phyloP scores from a whole-genome alignment of 2,329 filamentous ascomycete species.

The Passalora sequoiae region DNA sequence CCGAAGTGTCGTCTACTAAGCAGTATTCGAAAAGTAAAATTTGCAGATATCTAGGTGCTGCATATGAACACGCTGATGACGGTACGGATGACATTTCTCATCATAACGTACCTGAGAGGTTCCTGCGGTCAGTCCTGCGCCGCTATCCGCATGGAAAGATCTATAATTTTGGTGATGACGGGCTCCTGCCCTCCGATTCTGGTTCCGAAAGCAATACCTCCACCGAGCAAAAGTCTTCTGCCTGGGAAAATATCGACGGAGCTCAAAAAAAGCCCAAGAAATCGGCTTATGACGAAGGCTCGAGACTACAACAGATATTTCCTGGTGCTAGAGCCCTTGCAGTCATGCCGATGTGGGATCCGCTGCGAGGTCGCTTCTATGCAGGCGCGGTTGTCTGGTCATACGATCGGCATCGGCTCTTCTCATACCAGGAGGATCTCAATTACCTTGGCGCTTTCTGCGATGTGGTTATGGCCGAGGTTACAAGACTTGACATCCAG shows the following conservation, averaged over 20 bases:
- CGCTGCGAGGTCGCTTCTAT: constrained; percentile 20
- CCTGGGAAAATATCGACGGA: neutral
- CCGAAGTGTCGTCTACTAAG: neutral
- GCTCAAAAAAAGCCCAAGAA: neutral
- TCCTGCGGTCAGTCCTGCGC: constrained; percentile 11
- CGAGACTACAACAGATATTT: neutral
- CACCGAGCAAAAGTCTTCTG: neutral
- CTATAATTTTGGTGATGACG: constrained; percentile 14
- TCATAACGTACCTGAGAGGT: constrained; percentile 7
- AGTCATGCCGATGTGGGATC: constrained; percentile 14
- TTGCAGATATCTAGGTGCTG: constrained; percentile 8
- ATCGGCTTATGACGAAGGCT: neutral
- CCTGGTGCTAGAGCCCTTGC: constrained; percentile 11
- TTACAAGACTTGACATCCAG: constrained; percentile 36
- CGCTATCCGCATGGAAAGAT: constrained; percentile 15
- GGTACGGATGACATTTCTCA: neutral
- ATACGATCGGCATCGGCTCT: constrained; percentile 39
- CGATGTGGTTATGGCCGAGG: constrained; percentile 39
- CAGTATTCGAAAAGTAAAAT: neutral
- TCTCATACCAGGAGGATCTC: constrained; percentile 36
- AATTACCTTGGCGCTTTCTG: constrained; percentile 38
- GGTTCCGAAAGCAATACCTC: constrained; percentile 4
- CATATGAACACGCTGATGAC: constrained; percentile 5
- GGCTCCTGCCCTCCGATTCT: constrained; percentile 8
- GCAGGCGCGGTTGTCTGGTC: constrained; percentile 38